phyloP scores from a whole-genome alignment of 2,329 filamentous ascomycete species.

The Cladosporium halotolerans region DNA sequence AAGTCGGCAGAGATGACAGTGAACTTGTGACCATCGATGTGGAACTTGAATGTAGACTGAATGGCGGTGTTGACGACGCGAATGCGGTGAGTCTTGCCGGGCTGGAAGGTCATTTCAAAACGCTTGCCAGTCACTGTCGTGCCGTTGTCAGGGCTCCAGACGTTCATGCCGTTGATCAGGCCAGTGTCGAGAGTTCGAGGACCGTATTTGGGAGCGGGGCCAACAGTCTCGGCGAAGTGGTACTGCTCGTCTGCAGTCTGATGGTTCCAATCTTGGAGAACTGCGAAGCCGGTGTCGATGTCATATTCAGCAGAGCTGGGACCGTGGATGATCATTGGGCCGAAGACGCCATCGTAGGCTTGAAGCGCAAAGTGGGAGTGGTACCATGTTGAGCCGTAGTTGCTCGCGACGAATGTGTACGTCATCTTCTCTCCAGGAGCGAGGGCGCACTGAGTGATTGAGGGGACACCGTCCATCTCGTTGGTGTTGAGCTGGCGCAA shows the following conservation, averaged over 20 bases:
- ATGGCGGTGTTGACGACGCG: conserved; percentile 32
- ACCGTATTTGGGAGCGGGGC: conserved; percentile 14
- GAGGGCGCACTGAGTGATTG: conserved; percentile 41
- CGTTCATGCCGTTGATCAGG: conserved; percentile 41
- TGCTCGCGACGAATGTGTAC: conserved; percentile 31
- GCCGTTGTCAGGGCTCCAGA: conserved; percentile 23
- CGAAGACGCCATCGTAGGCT: conserved; percentile 35
- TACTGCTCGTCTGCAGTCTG: conserved; percentile 19
- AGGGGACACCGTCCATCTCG: conserved; percentile 41
- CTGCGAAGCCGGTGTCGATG: conserved; percentile 30
- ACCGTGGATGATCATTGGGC: conserved; percentile 37
- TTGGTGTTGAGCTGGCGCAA: conserved; percentile 46
- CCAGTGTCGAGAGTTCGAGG: conserved; percentile 37
- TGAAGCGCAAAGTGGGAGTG: conserved; percentile 37
- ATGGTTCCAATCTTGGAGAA: conserved; percentile 36
- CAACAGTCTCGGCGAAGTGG: conserved; percentile 28
- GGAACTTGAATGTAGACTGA: conserved; percentile 38
- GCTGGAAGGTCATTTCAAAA: conserved; percentile 24
- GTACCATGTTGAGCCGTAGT: conserved; percentile 38
- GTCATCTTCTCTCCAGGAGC: conserved; percentile 28
- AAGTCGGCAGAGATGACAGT: conserved; percentile 36
- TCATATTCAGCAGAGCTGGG: conserved; percentile 35
- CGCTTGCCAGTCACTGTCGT: conserved; percentile 23
- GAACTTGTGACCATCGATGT: conserved; percentile 36
- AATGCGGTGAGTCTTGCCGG: conserved; percentile 26